A percentile compares a stretch with the other conserved stretches of the same genome.
Evolutionary conservation across 345 rosid species (phyloP).

Genomic region (Populus pruinosa): DNA sequence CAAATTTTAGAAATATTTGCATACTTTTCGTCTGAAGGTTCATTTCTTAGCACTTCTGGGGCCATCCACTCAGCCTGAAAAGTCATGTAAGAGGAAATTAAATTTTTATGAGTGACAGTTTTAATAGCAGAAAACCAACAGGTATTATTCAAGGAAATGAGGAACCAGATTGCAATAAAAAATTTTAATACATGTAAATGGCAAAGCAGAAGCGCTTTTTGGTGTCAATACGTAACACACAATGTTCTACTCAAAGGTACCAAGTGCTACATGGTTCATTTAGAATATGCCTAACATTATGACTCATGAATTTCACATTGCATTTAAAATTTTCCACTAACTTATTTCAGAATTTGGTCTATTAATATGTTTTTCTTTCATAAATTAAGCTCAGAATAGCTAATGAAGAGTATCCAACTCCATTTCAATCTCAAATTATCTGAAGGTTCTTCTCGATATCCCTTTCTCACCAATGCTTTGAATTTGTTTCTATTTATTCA

Average conservation of each 20-base stretch:
- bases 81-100: constrained; percentile 9
- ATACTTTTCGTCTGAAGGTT: constrained; percentile 96
- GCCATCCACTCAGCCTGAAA: constrained; percentile 99
- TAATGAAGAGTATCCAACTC: not conserved
- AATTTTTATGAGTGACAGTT: not conserved
- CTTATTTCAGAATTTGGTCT: not conserved
- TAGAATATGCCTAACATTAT: not conserved
- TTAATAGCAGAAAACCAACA: not conserved
- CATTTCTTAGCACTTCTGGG: constrained; percentile 93
- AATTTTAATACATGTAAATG: not conserved
- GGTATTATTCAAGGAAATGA: not conserved
- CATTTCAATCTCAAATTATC: not conserved
- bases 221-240: not conserved
- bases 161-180: not conserved
- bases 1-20: not conserved
- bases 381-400: not conserved
- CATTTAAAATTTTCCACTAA: not conserved
- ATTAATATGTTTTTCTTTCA: not conserved
- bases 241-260: not conserved
- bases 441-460: not conserved
- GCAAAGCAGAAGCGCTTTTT: not conserved
- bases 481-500: not conserved
- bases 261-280: not conserved
- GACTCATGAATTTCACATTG: not conserved
- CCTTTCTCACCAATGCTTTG: not conserved